These are phyloP conservation scores for Candida methanosorbosa DNA, from an alignment of 805 yeast genomes.

Conservation along the genomic window DNA sequence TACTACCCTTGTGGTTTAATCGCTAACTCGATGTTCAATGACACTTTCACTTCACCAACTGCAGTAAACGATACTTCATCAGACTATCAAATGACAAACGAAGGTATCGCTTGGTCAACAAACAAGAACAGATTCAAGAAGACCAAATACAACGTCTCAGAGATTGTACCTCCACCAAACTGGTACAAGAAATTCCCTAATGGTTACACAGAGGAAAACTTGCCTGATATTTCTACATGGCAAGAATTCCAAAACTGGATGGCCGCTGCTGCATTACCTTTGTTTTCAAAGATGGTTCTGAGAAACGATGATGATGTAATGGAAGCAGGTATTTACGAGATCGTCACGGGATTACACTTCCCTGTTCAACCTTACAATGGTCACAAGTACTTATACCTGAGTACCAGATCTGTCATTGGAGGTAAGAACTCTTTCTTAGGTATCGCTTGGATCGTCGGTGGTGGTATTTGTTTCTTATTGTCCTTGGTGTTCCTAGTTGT, in stretches of 20 bases:
- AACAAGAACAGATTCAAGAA: constrained; percentile 57
- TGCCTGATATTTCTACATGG: constrained; percentile 63
- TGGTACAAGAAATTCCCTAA: constrained; percentile 65
- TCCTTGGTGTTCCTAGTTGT: constrained; percentile 43
- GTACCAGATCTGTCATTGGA: constrained; percentile 67
- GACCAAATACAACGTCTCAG: constrained; percentile 48
- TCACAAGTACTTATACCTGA: constrained; percentile 53
- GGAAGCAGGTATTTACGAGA: constrained; percentile 51
- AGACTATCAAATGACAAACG: constrained; percentile 36
- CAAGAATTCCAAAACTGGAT: constrained; percentile 77
- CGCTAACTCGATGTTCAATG: constrained; percentile 75
- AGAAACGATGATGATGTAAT: constrained; percentile 52
- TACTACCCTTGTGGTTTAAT: constrained; percentile 80
- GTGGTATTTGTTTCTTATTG: constrained; percentile 56
- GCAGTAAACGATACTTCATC: constrained; percentile 32
- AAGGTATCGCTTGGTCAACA: constrained; percentile 65
- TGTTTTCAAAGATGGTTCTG: constrained; percentile 55
- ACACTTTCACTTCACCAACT: constrained; percentile 48
- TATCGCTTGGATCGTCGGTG: constrained; percentile 65
- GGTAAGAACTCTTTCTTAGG: constrained; percentile 73
- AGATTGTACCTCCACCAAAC: constrained; percentile 78
- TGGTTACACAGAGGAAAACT: constrained; percentile 61
- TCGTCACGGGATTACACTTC: constrained; percentile 65
- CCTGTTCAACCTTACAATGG: constrained; percentile 68
- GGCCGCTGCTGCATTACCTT: constrained; percentile 71